Evolutionary conservation across 805 yeast species (phyloP), one percentile per base, ranked within the genome.

Genomic region (Cyberlindnera misumaiensis): DNA sequence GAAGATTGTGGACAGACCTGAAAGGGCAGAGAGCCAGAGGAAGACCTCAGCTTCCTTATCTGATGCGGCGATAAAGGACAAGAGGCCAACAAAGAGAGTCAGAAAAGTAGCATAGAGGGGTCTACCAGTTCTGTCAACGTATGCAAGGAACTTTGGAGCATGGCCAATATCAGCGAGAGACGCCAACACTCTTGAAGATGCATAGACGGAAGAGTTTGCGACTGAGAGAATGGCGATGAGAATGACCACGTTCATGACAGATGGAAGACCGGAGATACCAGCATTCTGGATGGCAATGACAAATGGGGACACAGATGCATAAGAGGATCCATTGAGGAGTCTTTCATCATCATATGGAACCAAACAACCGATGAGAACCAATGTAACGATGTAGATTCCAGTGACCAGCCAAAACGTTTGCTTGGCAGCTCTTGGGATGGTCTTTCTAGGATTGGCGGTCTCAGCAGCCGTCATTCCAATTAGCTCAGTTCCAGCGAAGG

Each of bases 401-500:
- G 79, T 64, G 40, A 83, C 78, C 58, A 89, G 71, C 88, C 89
- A 83, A 62, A 84, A 81, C 5, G 83, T 85, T 63, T 83, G 88
- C 60, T 81, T 83, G 41, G 80, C 75, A 30, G 93, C 93, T 37
- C 71, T 68, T 33, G 93, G 90, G 39, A 83, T 68, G 3, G 83
- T 62, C 39, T 66, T 67, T 49, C 81, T 66, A 33, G 93, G 90
- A 57, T 82, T 74, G 27, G 61, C 71, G 17, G 86, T 69, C 59
- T 84, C 94, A 8, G 89, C 87, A 22, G 89, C 85, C 11, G 88
- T 82, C 37, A 83, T 68, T 36, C 87, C 87, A 33, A 74, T 73
- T 49, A 82, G 65, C 60, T 83, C 90, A 20, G 83, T 74, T 38
- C 89, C 88, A 18, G 81, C 73, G 53, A 77, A 83, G 3, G 86